Percentiles rank a stretch among this genome's conserved stretches.
phyloP scores from a whole-genome alignment of 2,329 filamentous ascomycete genomes.

The Ophiostoma piceae region DNA sequence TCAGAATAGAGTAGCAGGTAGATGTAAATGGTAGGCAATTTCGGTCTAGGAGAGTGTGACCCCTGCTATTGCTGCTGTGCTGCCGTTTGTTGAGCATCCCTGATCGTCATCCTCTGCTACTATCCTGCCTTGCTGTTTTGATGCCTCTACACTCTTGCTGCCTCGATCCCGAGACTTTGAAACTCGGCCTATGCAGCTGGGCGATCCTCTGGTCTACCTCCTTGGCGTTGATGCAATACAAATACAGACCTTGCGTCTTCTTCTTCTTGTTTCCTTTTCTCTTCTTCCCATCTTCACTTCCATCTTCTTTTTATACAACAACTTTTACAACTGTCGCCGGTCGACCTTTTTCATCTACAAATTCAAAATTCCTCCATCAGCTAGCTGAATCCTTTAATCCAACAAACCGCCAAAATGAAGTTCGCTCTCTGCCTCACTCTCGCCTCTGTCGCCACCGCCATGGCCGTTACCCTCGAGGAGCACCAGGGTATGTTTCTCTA shows the following conservation, averaged over 20 bases:
- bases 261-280: not conserved
- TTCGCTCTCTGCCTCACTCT: slow-evolving; percentile 46
- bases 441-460: slow-evolving; percentile 42
- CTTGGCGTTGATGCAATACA: not conserved
- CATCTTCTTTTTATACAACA: not conserved
- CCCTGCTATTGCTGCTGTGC: not conserved
- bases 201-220: not conserved
- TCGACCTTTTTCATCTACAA: slow-evolving; percentile 37
- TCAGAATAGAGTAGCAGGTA: not conserved
- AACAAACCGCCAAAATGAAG: slow-evolving; percentile 46
- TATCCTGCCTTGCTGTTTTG: not conserved
- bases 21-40: not conserved
- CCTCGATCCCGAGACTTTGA: not conserved
- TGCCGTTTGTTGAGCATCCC: not conserved
- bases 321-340: slow-evolving; percentile 47
- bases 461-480: slow-evolving; percentile 35
- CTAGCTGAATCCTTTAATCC: not conserved
- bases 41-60: not conserved
- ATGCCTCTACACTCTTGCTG: not conserved
- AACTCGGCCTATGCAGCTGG: not conserved
- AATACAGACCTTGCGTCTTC: not conserved
- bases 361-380: slow-evolving; percentile 11
- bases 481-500: slow-evolving; percentile 28
- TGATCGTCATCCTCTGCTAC: not conserved
- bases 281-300: slow-evolving; percentile 6